Evolutionary conservation across 305 asterid genomes (phyloP).

Genomic region (Fraxinus xanthoxyloides): DNA sequence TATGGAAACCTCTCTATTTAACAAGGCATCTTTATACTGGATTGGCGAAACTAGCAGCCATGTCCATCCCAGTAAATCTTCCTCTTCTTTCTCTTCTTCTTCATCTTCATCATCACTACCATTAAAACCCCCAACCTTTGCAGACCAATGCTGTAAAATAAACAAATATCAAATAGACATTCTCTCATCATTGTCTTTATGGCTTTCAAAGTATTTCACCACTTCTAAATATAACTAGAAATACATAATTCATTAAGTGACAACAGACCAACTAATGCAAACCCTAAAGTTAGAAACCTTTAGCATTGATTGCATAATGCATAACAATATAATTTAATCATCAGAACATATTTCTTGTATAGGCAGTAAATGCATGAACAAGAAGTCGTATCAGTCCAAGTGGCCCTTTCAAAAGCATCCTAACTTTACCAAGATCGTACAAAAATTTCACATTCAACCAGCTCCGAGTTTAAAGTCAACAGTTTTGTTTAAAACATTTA

Average conservation of each 20-base stretch:
- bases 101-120: slow-evolving; percentile 28
- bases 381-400: too few species aligned
- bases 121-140: slow-evolving; percentile 31
- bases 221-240: background rate
- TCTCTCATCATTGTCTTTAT: background rate
- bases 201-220: background rate
- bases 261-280: slow-evolving; percentile 5
- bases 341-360: background rate
- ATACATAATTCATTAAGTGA: background rate
- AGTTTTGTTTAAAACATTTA: too few species aligned
- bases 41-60: slow-evolving; percentile 49
- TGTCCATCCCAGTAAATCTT: slow-evolving; percentile 40
- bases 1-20: slow-evolving; percentile 1
- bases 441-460: too few species aligned
- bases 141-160: slow-evolving; percentile 62
- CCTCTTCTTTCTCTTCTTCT: slow-evolving; percentile 35
- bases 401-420: too few species aligned
- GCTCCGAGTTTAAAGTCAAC: too few species aligned
- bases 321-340: background rate
- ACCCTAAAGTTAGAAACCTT: background rate
- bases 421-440: too few species aligned
- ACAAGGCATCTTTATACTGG: slow-evolving; percentile 46
- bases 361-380: background rate
- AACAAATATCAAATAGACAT: background rate
- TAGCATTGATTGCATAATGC: slow-evolving; percentile 16